Evolutionary conservation across 2,329 filamentous ascomycete species (phyloP), one percentile per base, ranked within the genome.

Genomic region (Pseudogymnoascus sp.): DNA sequence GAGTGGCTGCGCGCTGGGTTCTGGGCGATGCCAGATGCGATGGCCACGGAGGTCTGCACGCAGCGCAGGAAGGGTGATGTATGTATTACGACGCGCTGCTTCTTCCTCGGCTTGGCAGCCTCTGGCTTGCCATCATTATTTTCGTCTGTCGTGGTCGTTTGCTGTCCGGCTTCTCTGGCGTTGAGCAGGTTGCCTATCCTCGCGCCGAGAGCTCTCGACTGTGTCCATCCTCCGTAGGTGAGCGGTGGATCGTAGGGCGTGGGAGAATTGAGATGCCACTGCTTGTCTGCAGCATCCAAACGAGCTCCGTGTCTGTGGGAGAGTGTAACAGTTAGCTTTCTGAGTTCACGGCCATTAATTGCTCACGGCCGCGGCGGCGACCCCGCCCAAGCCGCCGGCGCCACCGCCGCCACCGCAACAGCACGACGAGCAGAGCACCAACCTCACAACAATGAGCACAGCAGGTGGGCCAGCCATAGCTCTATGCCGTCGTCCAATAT

Each of bases 201-300:
- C 64, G 86, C 81, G 14, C 94, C 94, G 22, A 97, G 83, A 4
- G 87, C 85, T 68, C 89, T 86, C 60, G 89, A 87, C 74, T 97
- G 94, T 12, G 87, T 84, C 89, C 94, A 97, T 66, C 94, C 94
- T 67, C 90, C 90, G 72, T 97, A 97, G 2, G 92, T 96, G 62
- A 99, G 81, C 58, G 94, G 94, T 66, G 94, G 90, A 67, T 99
- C 93, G 78, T 97, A 99, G 1, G 94, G 94, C 5, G 91, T 92
- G 1, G 92, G 89, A 5, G 94, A 96, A 30, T 89, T 89, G 60
- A 96, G 82, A 74, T 97, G 91, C 94, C 94, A 99, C 74, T 90
- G 86, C 73, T 92, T 92, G 79, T 99, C 92, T 64, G 92, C 92
- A 61, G 91, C 91, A 74, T 99, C 94, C 62, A 99, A 87, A 67